phyloP scores from a whole-genome alignment of 2,329 filamentous ascomycete genomes.

The Teratosphaeria epicoccoides region DNA sequence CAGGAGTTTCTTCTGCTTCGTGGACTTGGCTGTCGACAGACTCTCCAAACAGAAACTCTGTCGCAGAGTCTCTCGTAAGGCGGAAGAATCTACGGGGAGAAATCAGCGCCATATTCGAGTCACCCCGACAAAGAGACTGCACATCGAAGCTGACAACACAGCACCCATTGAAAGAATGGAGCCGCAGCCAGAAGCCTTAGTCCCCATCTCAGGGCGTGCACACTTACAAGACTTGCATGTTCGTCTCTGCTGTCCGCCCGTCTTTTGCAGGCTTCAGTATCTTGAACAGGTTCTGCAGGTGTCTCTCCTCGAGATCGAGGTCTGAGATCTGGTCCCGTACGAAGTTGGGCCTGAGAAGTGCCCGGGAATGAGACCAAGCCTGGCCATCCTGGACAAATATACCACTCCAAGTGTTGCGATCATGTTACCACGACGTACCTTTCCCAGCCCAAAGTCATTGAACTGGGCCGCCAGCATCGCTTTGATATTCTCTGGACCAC shows the following conservation, averaged over 20 bases:
- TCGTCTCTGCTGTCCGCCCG: constrained; percentile 21
- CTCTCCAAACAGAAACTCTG: constrained; percentile 39
- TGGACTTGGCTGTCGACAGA: constrained; percentile 15
- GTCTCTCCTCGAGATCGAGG: constrained; percentile 26
- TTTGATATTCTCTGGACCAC: constrained; percentile 33
- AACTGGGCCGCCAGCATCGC: constrained; percentile 26
- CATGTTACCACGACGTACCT: constrained; percentile 20
- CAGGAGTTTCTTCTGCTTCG: background rate
- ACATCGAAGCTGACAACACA: no score
- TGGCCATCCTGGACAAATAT: constrained; percentile 28
- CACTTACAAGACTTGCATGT: constrained; percentile 24
- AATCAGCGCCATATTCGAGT: background rate
- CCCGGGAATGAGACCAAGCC: constrained; percentile 26
- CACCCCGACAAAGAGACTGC: no score
- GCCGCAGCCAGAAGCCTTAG: no score
- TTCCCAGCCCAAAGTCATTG: constrained; percentile 23
- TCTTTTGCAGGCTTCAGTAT: constrained; percentile 13
- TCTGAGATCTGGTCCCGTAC: constrained; percentile 29
- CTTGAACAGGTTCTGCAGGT: constrained; percentile 26
- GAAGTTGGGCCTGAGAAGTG: constrained; percentile 30
- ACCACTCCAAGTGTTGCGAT: constrained; percentile 21
- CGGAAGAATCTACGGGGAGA: constrained; percentile 46
- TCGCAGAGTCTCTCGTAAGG: constrained; percentile 40
- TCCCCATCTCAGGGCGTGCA: no score
- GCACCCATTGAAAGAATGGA: no score